Percentiles rank a stretch among this genome's conserved stretches.
phyloP scores from a whole-genome alignment of 441 rosid genomes.

The Biscutella laevigata region DNA sequence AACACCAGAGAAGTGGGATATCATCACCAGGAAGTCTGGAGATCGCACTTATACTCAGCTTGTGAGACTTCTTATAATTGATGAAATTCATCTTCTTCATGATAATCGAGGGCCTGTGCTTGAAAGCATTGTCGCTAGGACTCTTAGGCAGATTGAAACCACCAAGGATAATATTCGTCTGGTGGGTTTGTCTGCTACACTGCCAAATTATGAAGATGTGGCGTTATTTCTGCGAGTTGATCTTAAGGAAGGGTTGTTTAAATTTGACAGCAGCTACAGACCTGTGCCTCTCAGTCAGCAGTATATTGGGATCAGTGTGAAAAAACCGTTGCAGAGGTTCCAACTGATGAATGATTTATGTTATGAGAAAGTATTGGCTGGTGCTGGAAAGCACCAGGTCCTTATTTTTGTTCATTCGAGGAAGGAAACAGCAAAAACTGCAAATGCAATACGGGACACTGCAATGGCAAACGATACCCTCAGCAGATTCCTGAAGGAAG shows the following conservation, averaged over 20 bases:
- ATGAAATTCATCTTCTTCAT: slow-evolving; percentile 94
- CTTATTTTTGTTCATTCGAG: slow-evolving; percentile 96
- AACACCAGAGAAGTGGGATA: slow-evolving; percentile 98
- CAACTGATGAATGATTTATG: slow-evolving; percentile 97
- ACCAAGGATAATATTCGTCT: slow-evolving; percentile 80
- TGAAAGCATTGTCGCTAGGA: slow-evolving; percentile 94
- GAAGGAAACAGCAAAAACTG: slow-evolving; percentile 97
- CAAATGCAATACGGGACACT: slow-evolving; percentile 67
- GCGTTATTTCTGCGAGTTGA: slow-evolving; percentile 77
- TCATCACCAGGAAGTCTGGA: slow-evolving; percentile 87
- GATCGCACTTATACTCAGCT: slow-evolving; percentile 93
- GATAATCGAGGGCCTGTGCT: slow-evolving; percentile 87
- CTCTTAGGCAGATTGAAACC: slow-evolving; percentile 87
- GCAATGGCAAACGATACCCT: slow-evolving; percentile 83
- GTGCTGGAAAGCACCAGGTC: slow-evolving; percentile 90
- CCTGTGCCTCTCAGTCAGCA: slow-evolving; percentile 87
- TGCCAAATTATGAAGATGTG: slow-evolving; percentile 88
- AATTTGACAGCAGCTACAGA: slow-evolving; percentile 89
- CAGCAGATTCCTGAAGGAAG: slow-evolving; percentile 77
- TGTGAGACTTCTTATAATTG: slow-evolving; percentile 80
- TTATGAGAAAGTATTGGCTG: slow-evolving; percentile 78
- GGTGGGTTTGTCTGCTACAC: slow-evolving; percentile 92
- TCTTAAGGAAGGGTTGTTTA: slow-evolving; percentile 57
- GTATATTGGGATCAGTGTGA: slow-evolving; percentile 78
- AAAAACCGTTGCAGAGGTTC: slow-evolving; percentile 90